These are phyloP conservation scores for Trichoderma aggressivum DNA, from an alignment of 2,329 filamentous ascomycete genomes.

Conservation along the genomic window DNA sequence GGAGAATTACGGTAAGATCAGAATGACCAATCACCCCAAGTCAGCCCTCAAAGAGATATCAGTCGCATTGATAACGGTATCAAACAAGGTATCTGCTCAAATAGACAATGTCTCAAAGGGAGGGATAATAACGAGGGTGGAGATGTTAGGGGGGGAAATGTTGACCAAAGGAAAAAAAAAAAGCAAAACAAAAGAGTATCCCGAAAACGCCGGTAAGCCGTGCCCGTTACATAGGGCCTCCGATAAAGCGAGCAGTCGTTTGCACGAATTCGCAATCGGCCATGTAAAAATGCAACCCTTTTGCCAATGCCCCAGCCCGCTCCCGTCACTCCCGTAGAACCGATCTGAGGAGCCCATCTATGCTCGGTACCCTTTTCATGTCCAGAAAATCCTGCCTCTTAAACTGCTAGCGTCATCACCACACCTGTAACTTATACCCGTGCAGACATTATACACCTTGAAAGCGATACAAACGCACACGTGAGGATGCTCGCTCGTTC, in stretches of 20 bases:
- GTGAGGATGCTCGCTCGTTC: neutral
- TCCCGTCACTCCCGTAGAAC: constrained; percentile 16
- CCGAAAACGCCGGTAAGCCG: constrained; percentile 28
- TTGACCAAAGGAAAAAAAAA: neutral
- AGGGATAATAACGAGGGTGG: constrained; percentile 31
- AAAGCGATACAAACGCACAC: neutral
- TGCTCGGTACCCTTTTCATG: constrained; percentile 12
- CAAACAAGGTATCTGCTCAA: constrained; percentile 36
- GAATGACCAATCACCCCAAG: neutral
- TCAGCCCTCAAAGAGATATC: constrained; percentile 2
- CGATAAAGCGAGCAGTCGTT: constrained; percentile 18
- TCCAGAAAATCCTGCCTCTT: constrained; percentile 14
- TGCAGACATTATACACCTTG: neutral
- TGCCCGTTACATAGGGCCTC: constrained; percentile 16
- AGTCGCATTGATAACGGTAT: constrained; percentile 23
- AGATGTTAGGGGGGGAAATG: constrained; percentile 17
- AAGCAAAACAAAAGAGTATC: constrained; percentile 23
- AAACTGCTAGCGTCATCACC: constrained; percentile 4
- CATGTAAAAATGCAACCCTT: constrained; percentile 17
- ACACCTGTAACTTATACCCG: neutral
- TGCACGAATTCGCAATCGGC: constrained; percentile 14
- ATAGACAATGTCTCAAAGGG: constrained; percentile 31
- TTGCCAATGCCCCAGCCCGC: constrained; percentile 15
- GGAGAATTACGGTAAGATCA: constrained; percentile 1
- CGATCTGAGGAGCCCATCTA: constrained; percentile 16